These are phyloP conservation scores for Podospora comata DNA, from an alignment of 495 filamentous ascomycete genomes.

Conservation along the genomic window DNA sequence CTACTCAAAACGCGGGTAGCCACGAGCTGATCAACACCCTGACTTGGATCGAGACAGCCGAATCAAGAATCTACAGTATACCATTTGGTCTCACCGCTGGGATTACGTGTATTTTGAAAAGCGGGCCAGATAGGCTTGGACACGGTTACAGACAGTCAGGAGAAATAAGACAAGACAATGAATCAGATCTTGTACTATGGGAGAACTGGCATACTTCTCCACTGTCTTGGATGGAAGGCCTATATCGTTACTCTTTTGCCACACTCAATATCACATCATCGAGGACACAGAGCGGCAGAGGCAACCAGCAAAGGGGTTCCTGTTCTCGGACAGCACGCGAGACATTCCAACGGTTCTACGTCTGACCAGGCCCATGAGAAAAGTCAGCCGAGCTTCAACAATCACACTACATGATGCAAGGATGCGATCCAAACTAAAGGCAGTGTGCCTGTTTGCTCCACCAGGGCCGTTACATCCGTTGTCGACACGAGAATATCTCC, in stretches of 20 bases:
- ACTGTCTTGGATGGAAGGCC: not conserved
- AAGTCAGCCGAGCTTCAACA: not conserved
- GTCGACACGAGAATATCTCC: slow-evolving; percentile 1
- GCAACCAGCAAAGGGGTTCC: not conserved
- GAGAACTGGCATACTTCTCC: not conserved
- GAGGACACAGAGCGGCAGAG: not conserved
- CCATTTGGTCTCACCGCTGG: not conserved
- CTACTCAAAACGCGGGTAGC: not conserved
- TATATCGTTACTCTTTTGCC: not conserved
- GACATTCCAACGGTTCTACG: not conserved
- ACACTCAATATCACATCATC: not conserved
- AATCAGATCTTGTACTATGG: not conserved
- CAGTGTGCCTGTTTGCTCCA: not conserved
- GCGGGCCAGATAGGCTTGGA: not conserved
- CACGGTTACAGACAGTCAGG: not conserved
- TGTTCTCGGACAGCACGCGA: not conserved
- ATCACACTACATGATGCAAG: not conserved
- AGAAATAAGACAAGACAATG: not conserved
- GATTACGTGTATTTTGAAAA: not conserved
- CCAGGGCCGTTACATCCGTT: not conserved
- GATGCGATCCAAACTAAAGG: not conserved
- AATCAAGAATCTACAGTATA: not conserved
- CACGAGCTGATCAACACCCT: not conserved
- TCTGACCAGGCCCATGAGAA: not conserved
- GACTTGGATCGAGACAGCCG: not conserved